Evolutionary conservation across 176 grass and related monocot genomes (phyloP), one percentile per base, ranked within the genome.

Genomic region (Saccharum spontaneum): DNA sequence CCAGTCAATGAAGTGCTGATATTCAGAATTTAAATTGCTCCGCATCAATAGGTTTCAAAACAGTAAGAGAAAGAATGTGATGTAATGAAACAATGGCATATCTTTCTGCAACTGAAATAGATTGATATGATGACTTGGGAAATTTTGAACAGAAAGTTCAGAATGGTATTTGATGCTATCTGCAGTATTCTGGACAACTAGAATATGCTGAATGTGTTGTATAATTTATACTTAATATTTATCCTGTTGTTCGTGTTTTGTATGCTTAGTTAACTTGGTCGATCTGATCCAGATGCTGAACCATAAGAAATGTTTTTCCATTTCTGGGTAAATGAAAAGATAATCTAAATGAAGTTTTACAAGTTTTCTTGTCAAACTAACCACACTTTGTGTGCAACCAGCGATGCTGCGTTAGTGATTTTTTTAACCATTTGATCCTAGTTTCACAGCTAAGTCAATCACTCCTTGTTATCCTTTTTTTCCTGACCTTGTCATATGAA

Each of bases 261-360:
- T 54, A 12, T 72, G 80, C 23, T 49, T 83, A 71, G 60, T 40
- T 34, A 84, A 66, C 33, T n/a, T 84, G 60, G 67, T 73, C n/a
- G 18, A 36, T 41, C 75, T 84, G 69, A 55, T 79, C 43, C 43
- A 72, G 13, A 79, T 55, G 20, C 26, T 87, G 38, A 45, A 48
- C 36, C n/a, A 37, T 46, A 75, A 76, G 26, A 8, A 64, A 73
- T 61, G 7, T 5, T 43, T 75, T 34, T 10, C 13, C 13, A 3
- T 37, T 81, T 54, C 17, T 24, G 13, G 46, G 3, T 73, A 16
- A 73, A 67, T 45, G 67, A 28, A 64, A 72, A 46, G 18, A 87
- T 62, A 76, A 38, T 73, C 67, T 73, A 52, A 69, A 73, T 66
- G 18, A 43, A 28, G 33, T 22, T 30, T 84, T 23, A 36, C 63